Evolutionary conservation across 441 rosid species (phyloP).

Genomic region (Corymbia calophylla): DNA sequence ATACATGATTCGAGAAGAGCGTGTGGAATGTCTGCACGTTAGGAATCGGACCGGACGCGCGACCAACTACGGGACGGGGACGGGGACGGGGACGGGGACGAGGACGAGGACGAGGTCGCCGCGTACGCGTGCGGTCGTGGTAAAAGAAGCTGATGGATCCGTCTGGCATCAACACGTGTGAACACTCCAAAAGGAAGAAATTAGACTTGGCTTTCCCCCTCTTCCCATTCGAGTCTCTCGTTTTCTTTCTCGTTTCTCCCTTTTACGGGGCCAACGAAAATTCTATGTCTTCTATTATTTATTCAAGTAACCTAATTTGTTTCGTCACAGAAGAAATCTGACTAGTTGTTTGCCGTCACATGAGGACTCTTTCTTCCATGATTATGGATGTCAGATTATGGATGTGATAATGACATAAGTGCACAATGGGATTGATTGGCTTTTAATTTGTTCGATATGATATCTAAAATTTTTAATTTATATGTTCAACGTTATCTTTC

Average conservation of each 20-base stretch:
- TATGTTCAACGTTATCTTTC: accelerated
- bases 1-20: neutral
- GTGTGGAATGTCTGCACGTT: neutral
- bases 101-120: neutral
- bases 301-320: neutral
- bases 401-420: accelerated
- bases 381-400: neutral
- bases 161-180: neutral
- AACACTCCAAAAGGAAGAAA: neutral
- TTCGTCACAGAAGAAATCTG: neutral
- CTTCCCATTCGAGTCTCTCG: neutral
- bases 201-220: neutral
- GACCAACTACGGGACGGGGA: neutral
- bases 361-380: neutral
- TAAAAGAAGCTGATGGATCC: neutral
- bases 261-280: neutral
- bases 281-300: neutral
- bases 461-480: too few species aligned
- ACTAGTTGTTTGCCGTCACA: neutral
- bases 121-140: neutral
- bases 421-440: accelerated
- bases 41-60: neutral
- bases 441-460: too few species aligned
- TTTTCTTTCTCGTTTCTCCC: neutral
- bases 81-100: neutral